Conservation (phyloP, 2,329 filamentous ascomycete species). For the Cercospora beticola region DNA sequence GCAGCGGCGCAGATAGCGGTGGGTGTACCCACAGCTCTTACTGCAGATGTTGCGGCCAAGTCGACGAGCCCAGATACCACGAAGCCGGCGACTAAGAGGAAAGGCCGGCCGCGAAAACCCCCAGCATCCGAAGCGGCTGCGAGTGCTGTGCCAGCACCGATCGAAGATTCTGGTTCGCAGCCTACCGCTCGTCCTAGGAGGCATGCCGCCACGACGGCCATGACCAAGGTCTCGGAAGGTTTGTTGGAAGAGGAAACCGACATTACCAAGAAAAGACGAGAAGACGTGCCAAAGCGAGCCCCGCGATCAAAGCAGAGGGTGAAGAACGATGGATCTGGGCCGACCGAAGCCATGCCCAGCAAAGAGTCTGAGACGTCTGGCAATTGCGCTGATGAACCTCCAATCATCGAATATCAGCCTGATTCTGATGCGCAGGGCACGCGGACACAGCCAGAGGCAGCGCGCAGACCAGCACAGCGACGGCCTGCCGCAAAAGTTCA, state of each 20-base stretch:
- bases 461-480: neutral
- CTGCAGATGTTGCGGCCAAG: neutral
- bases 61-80: neutral
- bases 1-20: neutral
- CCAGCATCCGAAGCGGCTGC: neutral
- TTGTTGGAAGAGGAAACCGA: slow-evolving; percentile 28
- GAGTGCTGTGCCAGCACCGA: neutral
- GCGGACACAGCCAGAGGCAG: neutral
- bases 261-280: slow-evolving; percentile 28
- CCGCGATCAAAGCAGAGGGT: neutral
- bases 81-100: neutral
- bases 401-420: neutral
- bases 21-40: neutral
- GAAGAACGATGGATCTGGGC: neutral
- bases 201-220: slow-evolving; percentile 28
- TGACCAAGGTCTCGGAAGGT: slow-evolving; percentile 26
- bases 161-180: neutral
- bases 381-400: neutral
- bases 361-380: neutral
- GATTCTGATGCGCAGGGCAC: neutral
- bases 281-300: neutral
- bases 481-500: neutral
- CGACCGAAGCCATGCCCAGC: neutral
- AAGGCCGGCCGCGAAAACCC: neutral
- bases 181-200: slow-evolving; percentile 23